These are phyloP conservation scores for Hypomontagnella monticulosa DNA, from an alignment of 495 filamentous ascomycete genomes.

Conservation along the genomic window DNA sequence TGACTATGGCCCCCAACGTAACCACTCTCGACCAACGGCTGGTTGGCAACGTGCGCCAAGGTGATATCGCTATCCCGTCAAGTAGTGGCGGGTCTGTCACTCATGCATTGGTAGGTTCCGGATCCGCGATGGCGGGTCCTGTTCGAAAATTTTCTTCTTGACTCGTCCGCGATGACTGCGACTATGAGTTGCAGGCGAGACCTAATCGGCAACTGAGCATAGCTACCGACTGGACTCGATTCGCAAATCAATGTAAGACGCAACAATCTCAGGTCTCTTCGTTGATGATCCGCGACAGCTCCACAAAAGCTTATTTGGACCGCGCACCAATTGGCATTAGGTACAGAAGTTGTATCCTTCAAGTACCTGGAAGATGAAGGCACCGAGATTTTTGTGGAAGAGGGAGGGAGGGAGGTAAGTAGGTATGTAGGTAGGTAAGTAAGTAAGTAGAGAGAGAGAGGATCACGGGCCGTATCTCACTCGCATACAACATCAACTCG, in stretches of 20 bases:
- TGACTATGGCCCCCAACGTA: slow-evolving; percentile 36
- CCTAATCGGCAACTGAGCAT: slow-evolving; percentile 7
- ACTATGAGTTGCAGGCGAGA: slow-evolving; percentile 17
- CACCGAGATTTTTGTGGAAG: not conserved
- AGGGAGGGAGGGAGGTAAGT: not conserved
- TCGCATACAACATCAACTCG: slow-evolving; percentile 16
- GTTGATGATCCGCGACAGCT: slow-evolving; percentile 35
- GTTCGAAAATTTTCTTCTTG: slow-evolving; percentile 20
- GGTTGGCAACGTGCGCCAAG: slow-evolving; percentile 43
- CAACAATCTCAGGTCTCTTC: slow-evolving; percentile 7
- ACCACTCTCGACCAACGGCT: slow-evolving; percentile 29
- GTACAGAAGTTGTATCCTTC: not conserved
- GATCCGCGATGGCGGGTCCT: slow-evolving; percentile 42
- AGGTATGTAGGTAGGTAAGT: slow-evolving; percentile 19
- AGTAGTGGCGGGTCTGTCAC: slow-evolving; percentile 36
- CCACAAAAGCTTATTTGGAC: slow-evolving; percentile 50
- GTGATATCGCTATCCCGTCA: slow-evolving; percentile 27
- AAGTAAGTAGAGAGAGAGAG: slow-evolving; percentile 1
- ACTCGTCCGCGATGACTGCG: slow-evolving; percentile 9
- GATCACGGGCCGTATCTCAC: slow-evolving; percentile 23
- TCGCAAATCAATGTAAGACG: slow-evolving; percentile 20
- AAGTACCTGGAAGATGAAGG: not conserved
- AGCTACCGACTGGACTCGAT: slow-evolving; percentile 3
- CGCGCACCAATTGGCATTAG: slow-evolving; percentile 25
- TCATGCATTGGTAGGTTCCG: slow-evolving; percentile 41